phyloP scores from a whole-genome alignment of 305 asterid genomes.

The Fraxinus baroniana region DNA sequence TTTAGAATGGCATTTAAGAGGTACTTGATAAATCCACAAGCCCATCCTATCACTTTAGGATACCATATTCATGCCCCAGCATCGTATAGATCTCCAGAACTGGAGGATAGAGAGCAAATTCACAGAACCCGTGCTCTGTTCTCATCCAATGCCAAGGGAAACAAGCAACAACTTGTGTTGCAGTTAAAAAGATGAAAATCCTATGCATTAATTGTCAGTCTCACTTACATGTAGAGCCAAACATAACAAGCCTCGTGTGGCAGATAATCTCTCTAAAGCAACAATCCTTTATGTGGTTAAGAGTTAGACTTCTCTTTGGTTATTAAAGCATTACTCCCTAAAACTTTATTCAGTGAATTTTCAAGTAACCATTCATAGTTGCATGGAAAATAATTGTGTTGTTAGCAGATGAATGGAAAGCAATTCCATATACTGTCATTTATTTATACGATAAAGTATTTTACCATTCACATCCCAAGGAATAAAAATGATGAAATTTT shows the following conservation, averaged over 20 bases:
- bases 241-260: not conserved
- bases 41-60: not conserved
- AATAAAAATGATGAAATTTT: not conserved
- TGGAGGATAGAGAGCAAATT: not conserved
- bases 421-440: not conserved
- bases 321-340: not conserved
- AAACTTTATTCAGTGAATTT: not conserved
- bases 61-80: not conserved
- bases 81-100: not conserved
- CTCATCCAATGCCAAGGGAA: conserved; percentile 8
- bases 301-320: not conserved
- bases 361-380: not conserved
- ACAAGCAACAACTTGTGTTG: not conserved
- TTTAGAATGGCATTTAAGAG: not conserved
- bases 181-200: not conserved
- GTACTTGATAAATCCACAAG: not conserved
- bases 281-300: not conserved
- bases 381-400: not conserved
- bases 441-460: not conserved
- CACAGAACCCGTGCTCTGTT: conserved; percentile 1
- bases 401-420: not conserved
- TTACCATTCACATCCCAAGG: not conserved
- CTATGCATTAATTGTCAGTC: not conserved
- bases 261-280: not conserved
- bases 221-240: not conserved